Conservation (phyloP, 257 asterid genomes). For the Asclepias syriaca region DNA sequence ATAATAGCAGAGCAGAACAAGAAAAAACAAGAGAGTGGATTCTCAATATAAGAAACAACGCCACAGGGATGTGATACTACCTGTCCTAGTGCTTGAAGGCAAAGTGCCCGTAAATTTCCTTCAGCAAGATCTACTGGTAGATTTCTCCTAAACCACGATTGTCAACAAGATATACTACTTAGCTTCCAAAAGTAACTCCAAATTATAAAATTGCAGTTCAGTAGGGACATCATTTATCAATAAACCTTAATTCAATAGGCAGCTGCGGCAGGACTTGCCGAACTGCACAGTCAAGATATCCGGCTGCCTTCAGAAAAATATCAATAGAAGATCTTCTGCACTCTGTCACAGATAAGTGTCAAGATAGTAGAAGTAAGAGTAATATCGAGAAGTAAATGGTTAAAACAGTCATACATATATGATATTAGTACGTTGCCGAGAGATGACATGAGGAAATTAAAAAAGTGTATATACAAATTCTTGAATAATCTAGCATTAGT, state of each 20-base stretch:
- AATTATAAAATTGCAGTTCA: constrained; percentile 17
- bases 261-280: constrained; percentile 84
- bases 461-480: not conserved
- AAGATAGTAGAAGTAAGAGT: constrained; percentile 10
- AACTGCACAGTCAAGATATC: constrained; percentile 95
- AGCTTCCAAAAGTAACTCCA: constrained; percentile 9
- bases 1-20: not conserved
- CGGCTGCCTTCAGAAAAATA: constrained; percentile 89
- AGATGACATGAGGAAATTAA: not conserved
- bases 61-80: constrained; percentile 33
- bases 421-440: not conserved
- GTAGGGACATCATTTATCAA: constrained; percentile 1
- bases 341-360: constrained; percentile 43
- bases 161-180: constrained; percentile 19
- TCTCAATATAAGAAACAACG: constrained; percentile 10
- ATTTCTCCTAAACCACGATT: constrained; percentile 54
- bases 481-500: not conserved
- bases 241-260: constrained; percentile 74
- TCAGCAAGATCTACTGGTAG: constrained; percentile 96
- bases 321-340: constrained; percentile 84
- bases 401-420: not conserved
- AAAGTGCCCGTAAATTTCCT: constrained; percentile 89
- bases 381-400: constrained; percentile 14
- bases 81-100: constrained; percentile 98
- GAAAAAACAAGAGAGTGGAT: not conserved